Evolutionary conservation across 257 asterid species (phyloP), one percentile per base, ranked within the genome.

Genomic region (Scutellaria baicalensis): DNA sequence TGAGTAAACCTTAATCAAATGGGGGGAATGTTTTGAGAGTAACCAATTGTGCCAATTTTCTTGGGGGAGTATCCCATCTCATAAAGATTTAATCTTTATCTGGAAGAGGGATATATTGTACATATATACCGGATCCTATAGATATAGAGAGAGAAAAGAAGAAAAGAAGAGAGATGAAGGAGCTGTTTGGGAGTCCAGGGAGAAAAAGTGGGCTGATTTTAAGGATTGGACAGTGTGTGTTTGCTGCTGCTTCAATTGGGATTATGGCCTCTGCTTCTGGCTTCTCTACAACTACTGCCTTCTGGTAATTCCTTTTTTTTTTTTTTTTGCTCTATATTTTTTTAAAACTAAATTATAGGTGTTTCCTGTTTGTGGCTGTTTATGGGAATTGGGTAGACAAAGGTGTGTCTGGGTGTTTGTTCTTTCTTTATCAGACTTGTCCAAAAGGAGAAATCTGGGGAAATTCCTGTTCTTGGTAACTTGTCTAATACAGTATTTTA

Each of bases 191-290:
- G 51, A 76, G 91, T 60, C 98, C 98, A 33, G 97, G 98, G 59
- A 88, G 75, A 74, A 83, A 81, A 69, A 92, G 98, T 79, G 96
- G 98, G 79, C 70, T 84, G 60, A 52, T 81, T 9, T 67, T 84
- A 76, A 84, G 98, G 79, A 67, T 85, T 39, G 89, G 92, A 13
- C 98, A 90, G 76, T 84, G 87, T 81, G 68, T 86, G 35, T 77
- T 57, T 68, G 82, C 88, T 5, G 86, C 79, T 64, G 82, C 77
- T 66, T 81, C 97, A 64, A 82, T 92, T 76, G 91, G 81, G 56
- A 80, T 86, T 9, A 90, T 90, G 98, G 90, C 90, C 44, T 80
- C 97, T 62, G 89, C 97, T 75, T 74, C 92, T 81, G 98, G 95
- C 62, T 92, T 90, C 83, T 81, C 93, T 50, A 74, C 81, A 59